A percentile compares a stretch with the other conserved stretches of the same genome.
Evolutionary conservation across 495 filamentous ascomycete genomes (phyloP).

Genomic region (Sporormia fimetaria): DNA sequence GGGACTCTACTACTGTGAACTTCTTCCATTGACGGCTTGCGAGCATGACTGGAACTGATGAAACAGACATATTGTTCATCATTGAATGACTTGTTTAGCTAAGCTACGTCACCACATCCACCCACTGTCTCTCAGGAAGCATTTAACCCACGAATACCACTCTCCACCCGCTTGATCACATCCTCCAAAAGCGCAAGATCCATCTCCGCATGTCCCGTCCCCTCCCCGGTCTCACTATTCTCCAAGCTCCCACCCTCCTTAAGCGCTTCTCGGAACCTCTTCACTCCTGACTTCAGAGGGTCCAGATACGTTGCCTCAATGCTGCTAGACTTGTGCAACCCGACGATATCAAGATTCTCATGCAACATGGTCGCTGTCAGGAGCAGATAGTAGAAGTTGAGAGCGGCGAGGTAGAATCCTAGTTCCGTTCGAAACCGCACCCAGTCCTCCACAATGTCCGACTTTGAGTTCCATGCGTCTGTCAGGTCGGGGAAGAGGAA

Average conservation of each 20-base stretch:
- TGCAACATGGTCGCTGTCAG: conserved; percentile 41
- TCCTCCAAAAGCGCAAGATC: conserved; percentile 24
- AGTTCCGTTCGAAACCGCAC: conserved; percentile 36
- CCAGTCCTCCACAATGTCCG: conserved; percentile 29
- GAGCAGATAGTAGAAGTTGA: conserved; percentile 45
- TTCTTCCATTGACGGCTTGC: too few relatives aligned
- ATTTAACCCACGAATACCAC: conserved; percentile 4
- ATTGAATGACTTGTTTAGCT: neutral
- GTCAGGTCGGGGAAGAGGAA: conserved; percentile 39
- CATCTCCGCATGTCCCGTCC: neutral
- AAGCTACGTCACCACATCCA: neutral
- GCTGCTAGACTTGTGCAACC: conserved; percentile 36
- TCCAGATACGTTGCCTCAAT: conserved; percentile 37
- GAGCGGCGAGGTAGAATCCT: conserved; percentile 38
- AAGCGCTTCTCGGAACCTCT: conserved; percentile 34
- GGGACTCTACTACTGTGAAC: too few relatives aligned
- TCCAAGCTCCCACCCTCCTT: conserved; percentile 26
- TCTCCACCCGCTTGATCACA: conserved; percentile 21
- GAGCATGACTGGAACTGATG: too few relatives aligned
- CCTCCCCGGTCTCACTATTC: conserved; percentile 23
- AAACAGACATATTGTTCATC: neutral
- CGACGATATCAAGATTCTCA: conserved; percentile 33
- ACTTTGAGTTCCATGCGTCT: conserved; percentile 19
- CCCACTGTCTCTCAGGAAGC: neutral
- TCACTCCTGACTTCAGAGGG: conserved; percentile 38